Base-by-base conservation (phyloP, 2,329 filamentous ascomycete species). In the Balansia obtecta region DNA sequence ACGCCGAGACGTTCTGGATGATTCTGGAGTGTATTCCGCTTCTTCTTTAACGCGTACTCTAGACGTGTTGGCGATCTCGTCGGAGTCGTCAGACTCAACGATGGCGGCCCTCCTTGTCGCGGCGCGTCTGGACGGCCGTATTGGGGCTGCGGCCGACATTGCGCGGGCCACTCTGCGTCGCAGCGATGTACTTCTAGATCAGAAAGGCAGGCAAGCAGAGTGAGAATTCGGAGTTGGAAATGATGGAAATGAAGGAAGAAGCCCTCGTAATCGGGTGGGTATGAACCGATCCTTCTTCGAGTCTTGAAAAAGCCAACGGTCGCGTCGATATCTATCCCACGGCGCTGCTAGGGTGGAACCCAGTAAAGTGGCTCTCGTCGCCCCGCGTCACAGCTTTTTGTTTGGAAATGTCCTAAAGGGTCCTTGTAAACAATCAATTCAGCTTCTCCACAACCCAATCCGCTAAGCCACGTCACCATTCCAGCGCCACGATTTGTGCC, bases 21-120 rank as follows among this genome's bases (percentile, higher is more conserved):
- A 77, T 45, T 84, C 85, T 2, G 88, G 88, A 43, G 85, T 85
- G 60, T 89, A 93, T 46, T 95, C 87, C 46, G 90, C 85, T 55
- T 86, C 85, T 46, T 71, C 74, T 3, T 85, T 79, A 30, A 84
- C 76, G 15, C 79, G 73, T 53, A 61, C 65, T 43, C 57, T 64
- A 41, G 63, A 70, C 48, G 78, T 74, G 60, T 79, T 73, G 54
- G 76, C 72, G 39, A 75, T 68, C 50, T 80, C 72, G 55, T 85
- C 80, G 51, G 88, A 86, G 52, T 94, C 88, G 41, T 91, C 88
- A 9, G 83, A 88, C 56, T 94, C 88, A 53, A 90, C 71, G 45
- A 94, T 76, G 47, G 85, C 79, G 58, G 82, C 85, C 59, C 84
- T 82, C 62, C 88, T 79, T 48, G 85, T 67, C 38, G 74, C 72